Conservation (phyloP, 305 asterid genomes). For the Ruellia speciosa region DNA sequence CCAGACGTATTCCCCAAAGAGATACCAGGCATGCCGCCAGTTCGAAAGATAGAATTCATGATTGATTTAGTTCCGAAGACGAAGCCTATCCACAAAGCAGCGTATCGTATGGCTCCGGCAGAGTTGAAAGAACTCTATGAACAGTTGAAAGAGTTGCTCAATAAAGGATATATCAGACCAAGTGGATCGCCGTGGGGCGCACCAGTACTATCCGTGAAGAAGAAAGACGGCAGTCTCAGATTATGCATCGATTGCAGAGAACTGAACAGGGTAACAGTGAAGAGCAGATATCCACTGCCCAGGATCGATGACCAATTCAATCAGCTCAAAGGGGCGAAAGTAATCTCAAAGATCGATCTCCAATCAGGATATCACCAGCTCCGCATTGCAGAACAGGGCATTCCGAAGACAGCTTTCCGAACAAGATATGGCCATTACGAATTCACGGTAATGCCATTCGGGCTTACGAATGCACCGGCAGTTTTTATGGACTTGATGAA, state of each 20-base stretch:
- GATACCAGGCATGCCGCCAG: background rate
- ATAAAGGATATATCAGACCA: background rate
- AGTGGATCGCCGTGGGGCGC: conserved; percentile 1
- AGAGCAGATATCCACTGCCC: background rate
- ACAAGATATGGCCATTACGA: background rate
- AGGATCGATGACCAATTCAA: conserved; percentile 2
- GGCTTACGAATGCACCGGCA: background rate
- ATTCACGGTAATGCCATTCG: background rate
- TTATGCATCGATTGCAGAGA: background rate
- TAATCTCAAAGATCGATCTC: background rate
- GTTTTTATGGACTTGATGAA: background rate
- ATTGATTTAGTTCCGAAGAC: background rate
- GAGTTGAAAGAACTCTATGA: background rate
- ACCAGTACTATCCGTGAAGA: background rate
- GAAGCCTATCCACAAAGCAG: background rate
- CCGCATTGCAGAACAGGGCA: background rate
- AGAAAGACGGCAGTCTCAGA: background rate
- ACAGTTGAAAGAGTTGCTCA: background rate
- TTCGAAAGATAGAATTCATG: background rate
- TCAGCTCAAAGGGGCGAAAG: background rate
- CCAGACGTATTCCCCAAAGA: background rate
- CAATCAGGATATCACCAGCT: background rate
- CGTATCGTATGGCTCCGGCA: background rate
- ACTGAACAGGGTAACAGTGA: background rate
- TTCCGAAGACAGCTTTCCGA: background rate